Evolutionary conservation across 2,329 filamentous ascomycete species (phyloP).

Genomic region (Pseudogymnoascus sp.): DNA sequence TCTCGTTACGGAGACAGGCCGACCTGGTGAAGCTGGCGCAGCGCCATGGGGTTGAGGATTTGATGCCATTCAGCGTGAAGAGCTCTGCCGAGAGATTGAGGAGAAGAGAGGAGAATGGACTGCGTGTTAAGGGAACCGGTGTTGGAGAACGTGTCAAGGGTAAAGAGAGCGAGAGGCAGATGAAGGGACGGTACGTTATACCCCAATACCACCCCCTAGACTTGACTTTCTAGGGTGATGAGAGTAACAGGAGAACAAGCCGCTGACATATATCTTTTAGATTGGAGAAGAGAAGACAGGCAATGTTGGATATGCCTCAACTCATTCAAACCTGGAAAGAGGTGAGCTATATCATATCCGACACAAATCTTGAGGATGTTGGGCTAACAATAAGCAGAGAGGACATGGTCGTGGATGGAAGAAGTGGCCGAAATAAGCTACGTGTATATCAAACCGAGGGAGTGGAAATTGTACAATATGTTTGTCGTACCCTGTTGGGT

Average conservation of each 20-base stretch:
- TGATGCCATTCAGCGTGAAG: constrained; percentile 73
- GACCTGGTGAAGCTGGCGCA: constrained; percentile 82
- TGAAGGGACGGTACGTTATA: constrained; percentile 61
- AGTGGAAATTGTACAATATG: constrained; percentile 9
- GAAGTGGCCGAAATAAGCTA: constrained; percentile 55
- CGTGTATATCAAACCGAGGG: not conserved
- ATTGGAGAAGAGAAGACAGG: constrained; percentile 81
- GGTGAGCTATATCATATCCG: constrained; percentile 44
- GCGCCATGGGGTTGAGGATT: constrained; percentile 69
- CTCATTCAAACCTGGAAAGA: constrained; percentile 91
- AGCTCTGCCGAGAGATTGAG: constrained; percentile 63
- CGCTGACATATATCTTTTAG: constrained; percentile 34
- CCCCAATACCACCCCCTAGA: not conserved
- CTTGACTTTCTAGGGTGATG: not conserved
- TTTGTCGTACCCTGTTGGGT: not conserved
- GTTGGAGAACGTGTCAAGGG: constrained; percentile 92
- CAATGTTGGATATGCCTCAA: constrained; percentile 91
- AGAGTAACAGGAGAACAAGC: not conserved
- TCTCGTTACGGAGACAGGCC: constrained; percentile 79
- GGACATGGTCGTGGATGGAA: constrained; percentile 69
- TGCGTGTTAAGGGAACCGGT: constrained; percentile 87
- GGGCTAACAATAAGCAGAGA: constrained; percentile 42
- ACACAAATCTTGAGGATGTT: not conserved
- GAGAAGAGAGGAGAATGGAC: constrained; percentile 67
- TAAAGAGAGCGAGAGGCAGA: constrained; percentile 81